phyloP scores from a whole-genome alignment of 192 early-diverging fungal genomes.

The Obelidium mucronatum region DNA sequence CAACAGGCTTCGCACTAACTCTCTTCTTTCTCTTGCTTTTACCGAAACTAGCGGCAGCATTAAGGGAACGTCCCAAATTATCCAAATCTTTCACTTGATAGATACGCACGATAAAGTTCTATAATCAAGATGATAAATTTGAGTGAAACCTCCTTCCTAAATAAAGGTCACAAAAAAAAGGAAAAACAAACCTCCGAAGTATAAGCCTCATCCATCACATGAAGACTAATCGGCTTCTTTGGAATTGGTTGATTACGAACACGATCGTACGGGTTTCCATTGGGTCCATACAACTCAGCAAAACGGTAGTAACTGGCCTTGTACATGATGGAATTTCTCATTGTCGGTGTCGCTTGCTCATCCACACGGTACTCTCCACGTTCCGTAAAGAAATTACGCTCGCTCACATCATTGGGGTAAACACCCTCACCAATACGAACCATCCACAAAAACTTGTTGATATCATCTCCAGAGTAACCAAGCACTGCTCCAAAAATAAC shows the following conservation, averaged over 20 bases:
- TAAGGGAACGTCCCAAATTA: slow-evolving; percentile 82
- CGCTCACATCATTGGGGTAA: slow-evolving; percentile 93
- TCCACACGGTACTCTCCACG: slow-evolving; percentile 94
- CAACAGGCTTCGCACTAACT: slow-evolving; percentile 23
- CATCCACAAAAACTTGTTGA: slow-evolving; percentile 99
- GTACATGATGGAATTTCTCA: slow-evolving; percentile 95
- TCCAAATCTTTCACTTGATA: slow-evolving; percentile 98
- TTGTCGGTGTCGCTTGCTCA: slow-evolving; percentile 84
- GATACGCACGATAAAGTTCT: slow-evolving; percentile 99
- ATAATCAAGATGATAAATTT: background rate
- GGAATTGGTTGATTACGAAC: slow-evolving; percentile 84
- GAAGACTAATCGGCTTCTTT: slow-evolving; percentile 77
- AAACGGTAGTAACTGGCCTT: slow-evolving; percentile 98
- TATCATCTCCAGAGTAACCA: slow-evolving; percentile 99
- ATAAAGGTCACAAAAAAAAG: slow-evolving; percentile 9
- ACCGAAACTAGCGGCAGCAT: slow-evolving; percentile 61
- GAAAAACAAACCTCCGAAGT: slow-evolving; percentile 29
- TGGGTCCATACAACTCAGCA: slow-evolving; percentile 79
- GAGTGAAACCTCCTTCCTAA: background rate
- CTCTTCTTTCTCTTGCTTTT: slow-evolving; percentile 44
- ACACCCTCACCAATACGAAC: slow-evolving; percentile 98
- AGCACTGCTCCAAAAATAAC: slow-evolving; percentile 96
- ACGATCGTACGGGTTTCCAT: slow-evolving; percentile 76
- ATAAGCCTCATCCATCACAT: slow-evolving; percentile 83
- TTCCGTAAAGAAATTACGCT: slow-evolving; percentile 85